A percentile compares a stretch with the other conserved stretches of the same genome.
phyloP scores from a whole-genome alignment of 1,139 yeast genomes.

The Geotrichum histeridarum region DNA sequence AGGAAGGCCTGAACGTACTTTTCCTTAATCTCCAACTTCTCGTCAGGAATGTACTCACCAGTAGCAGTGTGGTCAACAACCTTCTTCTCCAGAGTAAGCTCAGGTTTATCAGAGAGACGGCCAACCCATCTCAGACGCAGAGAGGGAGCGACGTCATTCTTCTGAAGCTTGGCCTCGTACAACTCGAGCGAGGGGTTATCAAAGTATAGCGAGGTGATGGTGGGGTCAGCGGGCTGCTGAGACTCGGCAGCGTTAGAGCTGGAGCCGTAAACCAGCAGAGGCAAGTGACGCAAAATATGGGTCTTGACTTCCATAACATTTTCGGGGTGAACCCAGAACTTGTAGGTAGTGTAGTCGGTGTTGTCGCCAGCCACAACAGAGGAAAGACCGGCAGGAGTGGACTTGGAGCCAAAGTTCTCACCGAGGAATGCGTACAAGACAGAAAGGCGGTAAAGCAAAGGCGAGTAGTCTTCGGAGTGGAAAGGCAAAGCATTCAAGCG shows the following conservation, averaged over 20 bases:
- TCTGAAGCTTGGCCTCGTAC: constrained; percentile 76
- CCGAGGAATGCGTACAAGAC: constrained; percentile 75
- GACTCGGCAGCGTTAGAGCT: constrained; percentile 39
- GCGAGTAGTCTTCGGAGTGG: constrained; percentile 93
- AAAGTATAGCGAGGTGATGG: constrained; percentile 79
- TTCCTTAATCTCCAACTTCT: constrained; percentile 66
- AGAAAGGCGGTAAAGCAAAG: constrained; percentile 77
- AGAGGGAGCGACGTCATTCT: constrained; percentile 66
- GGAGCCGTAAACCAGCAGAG: constrained; percentile 69
- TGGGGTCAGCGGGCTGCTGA: constrained; percentile 56
- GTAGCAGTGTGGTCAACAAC: constrained; percentile 53
- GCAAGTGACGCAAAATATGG: constrained; percentile 84
- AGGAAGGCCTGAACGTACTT: constrained; percentile 67
- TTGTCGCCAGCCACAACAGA: constrained; percentile 41
- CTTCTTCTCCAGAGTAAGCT: constrained; percentile 75
- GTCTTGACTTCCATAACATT: constrained; percentile 96
- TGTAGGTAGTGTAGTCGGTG: constrained; percentile 67
- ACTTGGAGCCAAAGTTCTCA: constrained; percentile 46
- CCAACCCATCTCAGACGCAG: constrained; percentile 91
- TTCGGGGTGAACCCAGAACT: constrained; percentile 95
- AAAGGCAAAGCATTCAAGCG: constrained; percentile 83
- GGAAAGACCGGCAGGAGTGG: constrained; percentile 32
- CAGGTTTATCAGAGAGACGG: constrained; percentile 66
- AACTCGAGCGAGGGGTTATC: constrained; percentile 79
- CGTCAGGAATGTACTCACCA: constrained; percentile 30